These are phyloP conservation scores for Aureobasidium melanogenum DNA, from an alignment of 2,329 filamentous ascomycete species.

Conservation along the genomic window DNA sequence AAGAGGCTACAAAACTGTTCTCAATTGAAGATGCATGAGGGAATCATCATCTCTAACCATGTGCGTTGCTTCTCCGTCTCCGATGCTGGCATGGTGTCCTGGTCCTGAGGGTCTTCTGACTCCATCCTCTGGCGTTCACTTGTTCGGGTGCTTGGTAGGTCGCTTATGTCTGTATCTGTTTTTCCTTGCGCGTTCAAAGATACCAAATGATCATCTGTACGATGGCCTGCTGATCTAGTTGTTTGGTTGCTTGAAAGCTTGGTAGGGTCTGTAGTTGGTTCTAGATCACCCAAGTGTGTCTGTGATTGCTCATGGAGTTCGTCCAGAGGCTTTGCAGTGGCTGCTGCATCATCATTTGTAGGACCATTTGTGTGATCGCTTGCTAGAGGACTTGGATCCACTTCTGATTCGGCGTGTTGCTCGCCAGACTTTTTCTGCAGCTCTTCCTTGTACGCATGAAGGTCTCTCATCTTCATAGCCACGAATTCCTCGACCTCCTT, in stretches of 20 bases:
- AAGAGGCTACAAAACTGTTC: too few species aligned
- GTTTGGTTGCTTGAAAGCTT: neutral
- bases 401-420: neutral
- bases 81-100: too few species aligned
- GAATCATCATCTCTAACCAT: neutral
- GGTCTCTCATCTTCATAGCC: neutral
- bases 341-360: neutral
- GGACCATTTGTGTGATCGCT: neutral
- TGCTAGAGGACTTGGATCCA: neutral
- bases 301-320: neutral
- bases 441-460: neutral
- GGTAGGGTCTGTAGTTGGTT: neutral
- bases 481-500: neutral
- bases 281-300: too few species aligned
- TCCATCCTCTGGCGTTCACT: neutral
- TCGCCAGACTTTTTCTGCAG: neutral
- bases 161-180: neutral
- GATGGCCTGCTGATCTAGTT: neutral
- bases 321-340: neutral
- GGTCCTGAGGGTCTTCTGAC: neutral
- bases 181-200: neutral
- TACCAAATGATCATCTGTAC: neutral
- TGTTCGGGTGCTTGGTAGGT: neutral
- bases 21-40: neutral
- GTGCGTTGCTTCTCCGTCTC: neutral